A percentile compares a stretch with the other conserved stretches of the same genome.
Evolutionary conservation across 805 yeast genomes (phyloP).

Genomic region (Ogataea philodendri): DNA sequence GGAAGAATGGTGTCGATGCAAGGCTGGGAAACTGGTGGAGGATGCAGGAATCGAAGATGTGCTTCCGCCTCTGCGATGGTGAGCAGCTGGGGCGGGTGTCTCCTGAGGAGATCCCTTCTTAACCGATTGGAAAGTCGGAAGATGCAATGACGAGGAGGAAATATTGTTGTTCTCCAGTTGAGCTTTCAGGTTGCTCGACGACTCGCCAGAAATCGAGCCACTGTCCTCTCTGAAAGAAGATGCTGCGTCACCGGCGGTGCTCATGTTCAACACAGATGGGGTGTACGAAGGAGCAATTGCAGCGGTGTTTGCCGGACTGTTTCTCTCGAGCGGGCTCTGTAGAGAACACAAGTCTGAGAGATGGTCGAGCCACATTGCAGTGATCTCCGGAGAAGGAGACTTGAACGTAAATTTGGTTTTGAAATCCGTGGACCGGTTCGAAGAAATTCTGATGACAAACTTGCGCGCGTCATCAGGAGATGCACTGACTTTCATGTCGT

Average conservation of each 20-base stretch:
- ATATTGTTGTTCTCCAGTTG: slow-evolving; percentile 12
- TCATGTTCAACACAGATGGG: slow-evolving; percentile 11
- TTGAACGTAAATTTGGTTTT: slow-evolving; percentile 38
- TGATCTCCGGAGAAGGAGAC: slow-evolving; percentile 44
- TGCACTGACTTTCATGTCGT: slow-evolving; percentile 33
- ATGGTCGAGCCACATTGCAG: slow-evolving; percentile 54
- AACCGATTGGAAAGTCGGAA: slow-evolving; percentile 28
- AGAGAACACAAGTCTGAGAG: slow-evolving; percentile 50
- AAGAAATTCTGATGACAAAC: slow-evolving; percentile 39
- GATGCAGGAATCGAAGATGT: slow-evolving; percentile 15
- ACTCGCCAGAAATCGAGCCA: slow-evolving; percentile 9
- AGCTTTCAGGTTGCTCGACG: slow-evolving; percentile 7
- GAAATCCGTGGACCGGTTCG: slow-evolving; percentile 24
- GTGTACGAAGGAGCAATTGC: slow-evolving; percentile 13
- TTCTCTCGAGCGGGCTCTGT: slow-evolving; percentile 48
- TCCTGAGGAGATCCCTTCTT: slow-evolving; percentile 10
- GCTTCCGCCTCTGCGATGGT: slow-evolving; percentile 15
- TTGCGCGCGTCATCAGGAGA: slow-evolving; percentile 36
- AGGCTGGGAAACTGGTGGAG: slow-evolving; percentile 7
- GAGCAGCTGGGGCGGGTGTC: slow-evolving; percentile 6
- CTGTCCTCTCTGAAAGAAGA: slow-evolving; percentile 16
- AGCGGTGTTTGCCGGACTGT: slow-evolving; percentile 39
- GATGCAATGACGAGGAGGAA: slow-evolving; percentile 25
- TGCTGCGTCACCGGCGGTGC: slow-evolving; percentile 6
- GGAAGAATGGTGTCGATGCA: slow-evolving; percentile 15